These are phyloP conservation scores for Dactylonectria estremocensis DNA, from an alignment of 2,329 filamentous ascomycete genomes.

Conservation along the genomic window DNA sequence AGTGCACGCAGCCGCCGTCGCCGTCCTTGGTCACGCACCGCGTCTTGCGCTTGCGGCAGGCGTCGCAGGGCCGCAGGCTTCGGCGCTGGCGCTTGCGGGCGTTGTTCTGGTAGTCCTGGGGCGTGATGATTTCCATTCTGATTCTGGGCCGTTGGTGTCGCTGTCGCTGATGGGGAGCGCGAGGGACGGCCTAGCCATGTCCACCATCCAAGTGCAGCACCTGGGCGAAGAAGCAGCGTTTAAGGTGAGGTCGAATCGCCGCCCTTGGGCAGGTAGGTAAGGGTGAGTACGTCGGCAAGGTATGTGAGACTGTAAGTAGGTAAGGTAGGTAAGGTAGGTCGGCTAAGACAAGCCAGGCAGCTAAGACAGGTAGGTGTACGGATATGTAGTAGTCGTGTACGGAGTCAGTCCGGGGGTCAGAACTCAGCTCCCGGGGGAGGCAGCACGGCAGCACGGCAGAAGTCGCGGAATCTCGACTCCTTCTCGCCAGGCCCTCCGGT, in stretches of 20 bases:
- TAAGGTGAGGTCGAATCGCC: not conserved
- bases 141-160: constrained; percentile 37
- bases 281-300: not conserved
- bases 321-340: not conserved
- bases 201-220: constrained; percentile 27
- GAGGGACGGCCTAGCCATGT: constrained; percentile 32
- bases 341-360: too few relatives aligned
- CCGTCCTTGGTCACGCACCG: constrained; percentile 52
- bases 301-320: too few relatives aligned
- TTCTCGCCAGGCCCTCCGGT: too few relatives aligned
- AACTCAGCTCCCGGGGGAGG: too few relatives aligned
- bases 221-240: not conserved
- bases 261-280: too few relatives aligned
- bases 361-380: too few relatives aligned
- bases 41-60: constrained; percentile 53
- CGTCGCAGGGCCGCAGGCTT: constrained; percentile 51
- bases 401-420: too few relatives aligned
- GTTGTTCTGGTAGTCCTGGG: constrained; percentile 50
- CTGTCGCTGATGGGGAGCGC: constrained; percentile 24
- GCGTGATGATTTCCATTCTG: constrained; percentile 54
- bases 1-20: constrained; percentile 48
- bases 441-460: too few relatives aligned
- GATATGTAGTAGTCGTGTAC: too few relatives aligned
- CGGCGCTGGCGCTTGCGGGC: constrained; percentile 50
- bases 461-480: too few relatives aligned